Conservation (phyloP, 2,329 filamentous ascomycete species). For the Aspergillus sp. region DNA sequence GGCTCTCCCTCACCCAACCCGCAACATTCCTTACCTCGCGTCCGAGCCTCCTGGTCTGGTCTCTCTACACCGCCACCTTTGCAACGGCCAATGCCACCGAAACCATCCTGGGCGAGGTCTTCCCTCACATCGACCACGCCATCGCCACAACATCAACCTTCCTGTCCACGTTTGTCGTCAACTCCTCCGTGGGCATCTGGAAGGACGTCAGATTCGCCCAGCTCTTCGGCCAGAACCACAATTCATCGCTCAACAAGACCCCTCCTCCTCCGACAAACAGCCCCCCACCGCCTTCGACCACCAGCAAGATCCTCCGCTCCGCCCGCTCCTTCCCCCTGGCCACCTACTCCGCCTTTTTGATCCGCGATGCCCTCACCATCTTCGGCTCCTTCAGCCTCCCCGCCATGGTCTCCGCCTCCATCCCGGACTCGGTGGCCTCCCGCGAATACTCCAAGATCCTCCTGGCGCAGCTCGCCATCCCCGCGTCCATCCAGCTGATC, state of each 20-base stretch:
- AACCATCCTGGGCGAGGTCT: slow-evolving; percentile 64
- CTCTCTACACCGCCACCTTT: slow-evolving; percentile 80
- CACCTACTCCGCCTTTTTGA: slow-evolving; percentile 62
- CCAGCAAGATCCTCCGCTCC: slow-evolving; percentile 22
- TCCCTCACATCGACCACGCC: slow-evolving; percentile 54
- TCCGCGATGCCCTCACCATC: slow-evolving; percentile 80
- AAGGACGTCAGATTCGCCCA: slow-evolving; percentile 82
- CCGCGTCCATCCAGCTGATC: slow-evolving; percentile 71
- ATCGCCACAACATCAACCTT: slow-evolving; percentile 76
- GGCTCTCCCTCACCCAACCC: slow-evolving; percentile 35
- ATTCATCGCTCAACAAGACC: slow-evolving; percentile 5
- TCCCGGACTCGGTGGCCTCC: slow-evolving; percentile 67
- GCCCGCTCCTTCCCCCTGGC: slow-evolving; percentile 47
- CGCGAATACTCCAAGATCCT: slow-evolving; percentile 85
- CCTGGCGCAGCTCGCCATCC: slow-evolving; percentile 74
- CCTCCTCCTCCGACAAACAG: slow-evolving; percentile 4
- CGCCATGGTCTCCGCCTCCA: slow-evolving; percentile 46
- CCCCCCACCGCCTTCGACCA: slow-evolving; percentile 3
- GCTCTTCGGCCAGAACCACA: slow-evolving; percentile 55
- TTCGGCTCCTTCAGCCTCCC: slow-evolving; percentile 49
- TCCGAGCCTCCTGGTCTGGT: slow-evolving; percentile 40
- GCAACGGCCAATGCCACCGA: slow-evolving; percentile 82
- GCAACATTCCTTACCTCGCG: slow-evolving; percentile 39
- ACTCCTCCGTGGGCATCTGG: slow-evolving; percentile 72
- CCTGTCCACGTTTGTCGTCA: slow-evolving; percentile 68